Base-by-base conservation (phyloP, 1,284 basidiomycete genomes). In the Xerocomus tenax region DNA sequence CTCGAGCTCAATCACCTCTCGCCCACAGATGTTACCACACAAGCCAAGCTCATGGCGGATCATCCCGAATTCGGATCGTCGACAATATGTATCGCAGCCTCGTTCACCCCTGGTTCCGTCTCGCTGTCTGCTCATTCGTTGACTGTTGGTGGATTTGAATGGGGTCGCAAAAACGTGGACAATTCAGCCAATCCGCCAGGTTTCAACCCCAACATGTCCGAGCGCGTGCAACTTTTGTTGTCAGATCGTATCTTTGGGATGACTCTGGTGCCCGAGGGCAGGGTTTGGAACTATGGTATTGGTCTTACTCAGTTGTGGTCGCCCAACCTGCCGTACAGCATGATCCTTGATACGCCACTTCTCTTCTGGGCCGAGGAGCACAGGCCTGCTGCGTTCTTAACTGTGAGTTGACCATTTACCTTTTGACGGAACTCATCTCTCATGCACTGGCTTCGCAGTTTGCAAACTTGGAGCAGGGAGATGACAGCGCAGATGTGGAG, bases 21-120 rank as follows among this genome's bases (percentile, higher is more conserved):
- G 1, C 92, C 96, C 3, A 85, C 82, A 13, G 96, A 99, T 65
- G 85, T 98, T n/a, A 91, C 90, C 16, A 87, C 90, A 3, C 96
- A 98, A 69, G 92, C 91, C 42, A 94, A 92, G 71, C 75, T 97
- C 53, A 96, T 99, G 95, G 88, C 91, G 2, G 85, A 90, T 48
- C 94, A 98, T 69, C 82, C 91, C 19, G 90, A 96, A 69, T 93
- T 91, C 84, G 88, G 90, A 55, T 93, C 94, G 8, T 88, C 87
- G 43, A 91, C 91, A 6, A 93, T 98, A 61, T 96, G 94, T 66
- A 73, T 99, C 59, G 91, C 93, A 0, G 85, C 87, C 36, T 92
- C 96, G 25, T 99, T 98, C 73, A 98, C 96, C 2, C 96, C 96
- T 3, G 96, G 96, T 54, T 97, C 93, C 2, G 91, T 98, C 32